Evolutionary conservation across 148 eudicot species (phyloP).

Genomic region (Salicornia ramosissima): DNA sequence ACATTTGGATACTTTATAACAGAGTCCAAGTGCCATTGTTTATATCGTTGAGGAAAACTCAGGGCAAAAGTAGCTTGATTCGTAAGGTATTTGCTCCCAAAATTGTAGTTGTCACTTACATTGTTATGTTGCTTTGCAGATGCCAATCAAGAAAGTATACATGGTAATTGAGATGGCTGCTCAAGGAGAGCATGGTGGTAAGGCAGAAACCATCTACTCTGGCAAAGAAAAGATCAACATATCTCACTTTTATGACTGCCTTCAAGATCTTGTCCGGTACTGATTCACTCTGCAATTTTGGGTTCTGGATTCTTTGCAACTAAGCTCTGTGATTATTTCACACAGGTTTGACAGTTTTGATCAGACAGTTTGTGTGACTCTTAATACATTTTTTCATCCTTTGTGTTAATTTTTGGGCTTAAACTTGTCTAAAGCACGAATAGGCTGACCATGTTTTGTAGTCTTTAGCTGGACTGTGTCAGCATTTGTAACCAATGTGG

Average conservation of each 20-base stretch:
- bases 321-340: no score
- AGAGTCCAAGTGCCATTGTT: no score
- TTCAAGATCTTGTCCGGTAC: conserved; percentile 66
- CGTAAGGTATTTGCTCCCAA: not conserved
- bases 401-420: not conserved
- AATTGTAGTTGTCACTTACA: conserved; percentile 1
- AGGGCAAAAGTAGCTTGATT: not conserved
- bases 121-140: conserved; percentile 29
- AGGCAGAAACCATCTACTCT: conserved; percentile 75
- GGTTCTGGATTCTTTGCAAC: not conserved
- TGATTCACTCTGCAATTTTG: conserved; percentile 19
- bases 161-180: conserved; percentile 96
- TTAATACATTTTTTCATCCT: not conserved
- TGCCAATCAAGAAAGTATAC: conserved; percentile 86
- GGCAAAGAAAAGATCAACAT: conserved; percentile 75
- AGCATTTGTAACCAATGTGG: not conserved
- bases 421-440: not conserved
- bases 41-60: not conserved
- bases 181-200: conserved; percentile 86
- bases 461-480: not conserved
- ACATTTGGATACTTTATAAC: no score
- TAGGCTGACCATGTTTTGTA: not conserved
- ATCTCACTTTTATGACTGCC: conserved; percentile 82
- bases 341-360: not conserved
- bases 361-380: not conserved